Base-by-base conservation (phyloP, 257 asterid species). In the Penstemon newberryi region DNA sequence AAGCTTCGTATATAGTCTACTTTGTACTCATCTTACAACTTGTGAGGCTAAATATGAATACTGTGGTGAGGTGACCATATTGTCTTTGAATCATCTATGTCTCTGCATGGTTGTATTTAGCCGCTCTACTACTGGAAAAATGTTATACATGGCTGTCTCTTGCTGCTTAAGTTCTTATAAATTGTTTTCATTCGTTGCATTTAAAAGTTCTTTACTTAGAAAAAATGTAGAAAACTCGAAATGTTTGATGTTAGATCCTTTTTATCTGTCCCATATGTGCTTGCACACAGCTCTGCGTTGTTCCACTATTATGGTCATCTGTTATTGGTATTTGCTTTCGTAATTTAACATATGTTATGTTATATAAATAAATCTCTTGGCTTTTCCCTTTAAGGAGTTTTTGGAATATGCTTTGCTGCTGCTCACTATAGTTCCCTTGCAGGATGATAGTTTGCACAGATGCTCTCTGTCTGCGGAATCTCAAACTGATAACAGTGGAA, bases 381-480 rank as follows among this genome's bases (percentile, higher is more conserved):
- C 55, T 71, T 60, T 53, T 67, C 13, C 38, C 4, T 8, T 70
- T 33, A 15, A 15, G 40, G 75, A 63, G 25, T 69, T 57, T 50
- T 40, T 41, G 56, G 62, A 25, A 51, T 53, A 43, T 56, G 56
- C 49, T 19, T 60, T 36, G 66, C 67, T 62, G 58, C 62, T 67
- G 33, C 33, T 25, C 56, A 57, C 70, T 25, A 6, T 71, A 38
- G 46, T 71, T 69, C 57, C 56, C 33, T 81, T 72, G 62, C 95
- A 91, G 98, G 93, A 79, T 75, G 95, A 82, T 76, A 81, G 60
- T 76, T 82, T 87, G 54, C 86, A 81, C 61, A 80, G 96, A 71
- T 87, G 94, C 80, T 91, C 96, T 61, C 78, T 89, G 70, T 89
- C 98, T 58, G 98, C 84, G 18, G 94, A 87, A 72, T 91, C 98